Percentiles rank a stretch among this genome's conserved stretches.
These are phyloP conservation scores for Geotrichum reessii DNA, from an alignment of 1,139 yeast species.

Conservation along the genomic window DNA sequence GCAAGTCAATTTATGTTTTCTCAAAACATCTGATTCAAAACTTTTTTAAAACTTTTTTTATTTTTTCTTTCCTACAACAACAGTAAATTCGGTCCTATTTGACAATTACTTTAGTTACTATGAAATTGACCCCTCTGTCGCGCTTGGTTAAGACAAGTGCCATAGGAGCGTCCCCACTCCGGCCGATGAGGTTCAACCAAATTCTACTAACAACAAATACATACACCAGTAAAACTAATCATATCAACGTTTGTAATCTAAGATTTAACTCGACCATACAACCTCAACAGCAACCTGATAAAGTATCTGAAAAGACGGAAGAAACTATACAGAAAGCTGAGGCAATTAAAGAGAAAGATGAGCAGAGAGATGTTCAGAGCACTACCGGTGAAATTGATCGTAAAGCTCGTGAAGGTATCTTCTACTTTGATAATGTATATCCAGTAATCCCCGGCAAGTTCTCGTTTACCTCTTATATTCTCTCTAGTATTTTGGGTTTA, in stretches of 20 bases:
- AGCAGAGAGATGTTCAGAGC: constrained; percentile 43
- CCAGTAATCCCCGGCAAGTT: constrained; percentile 32
- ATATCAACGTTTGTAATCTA: not conserved
- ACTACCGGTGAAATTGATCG: constrained; percentile 56
- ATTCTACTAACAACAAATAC: not conserved
- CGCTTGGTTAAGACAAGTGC: not conserved
- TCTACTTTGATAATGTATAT: constrained; percentile 35
- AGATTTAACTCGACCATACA: not conserved
- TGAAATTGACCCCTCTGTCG: not conserved
- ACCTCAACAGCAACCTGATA: not conserved
- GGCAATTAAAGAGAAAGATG: constrained; percentile 39
- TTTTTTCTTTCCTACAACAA: not conserved
- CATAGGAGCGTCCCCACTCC: not conserved
- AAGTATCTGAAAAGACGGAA: not conserved
- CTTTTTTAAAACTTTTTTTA: not conserved
- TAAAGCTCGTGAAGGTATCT: constrained; percentile 47
- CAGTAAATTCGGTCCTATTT: not conserved
- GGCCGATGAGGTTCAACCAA: not conserved
- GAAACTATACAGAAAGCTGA: constrained; percentile 18
- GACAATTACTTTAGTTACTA: not conserved
- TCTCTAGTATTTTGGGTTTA: constrained; percentile 12
- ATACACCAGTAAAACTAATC: not conserved
- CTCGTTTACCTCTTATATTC: constrained; percentile 33
- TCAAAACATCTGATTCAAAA: not conserved
- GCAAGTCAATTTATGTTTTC: not conserved